Base-by-base conservation (phyloP, 192 early-diverging fungal genomes). In the Backusella psychrophila region DNA sequence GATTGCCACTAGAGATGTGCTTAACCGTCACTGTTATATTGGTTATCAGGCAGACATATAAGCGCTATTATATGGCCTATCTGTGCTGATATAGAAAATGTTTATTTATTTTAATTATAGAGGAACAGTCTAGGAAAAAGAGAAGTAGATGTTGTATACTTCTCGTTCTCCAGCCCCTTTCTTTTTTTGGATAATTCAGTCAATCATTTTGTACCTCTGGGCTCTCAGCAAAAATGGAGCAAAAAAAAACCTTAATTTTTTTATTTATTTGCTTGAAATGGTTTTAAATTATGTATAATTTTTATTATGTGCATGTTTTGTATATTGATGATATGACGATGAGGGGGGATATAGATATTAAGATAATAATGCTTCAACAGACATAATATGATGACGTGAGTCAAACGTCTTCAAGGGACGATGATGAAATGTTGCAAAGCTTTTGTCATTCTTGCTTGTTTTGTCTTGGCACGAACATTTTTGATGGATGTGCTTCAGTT, bases 401-500 rank as follows among this genome's bases (percentile, higher is more conserved):
- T 23, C 42, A 4, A 26, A 15, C 4, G 42, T 5, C 12, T 49
- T 71, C 1, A 49, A 29, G 26, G 26, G 56, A 63, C 12, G 56
- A 29, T 63, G 56, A 29, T 63, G 26, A 29, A 63, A 49, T 33
- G 19, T 49, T 49, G 21, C 6, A 31, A 38, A 69, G 6, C 15
- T 17, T 19, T 70, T 71, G 23, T 49, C 39, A 31, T 14, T 41
- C 6, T 31, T 72, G 70, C 21, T 33, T 31, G 7, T 72, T 26
- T 33, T 42, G 39, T 33, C 44, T 52, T 53, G 33, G 59, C 72
- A 74, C 2, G 29, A 21, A 33, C 72, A 74, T 65, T 74, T 74
- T 21, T 74, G 72, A 33, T 74, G 72, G n/a, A 74, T 41, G n/a
- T 65, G 49, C n/a, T 36, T 74, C 9, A 39, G 29, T 17, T 74